Base-by-base conservation (phyloP, 2,329 filamentous ascomycete genomes). In the Magnaporthiopsis poae region DNA sequence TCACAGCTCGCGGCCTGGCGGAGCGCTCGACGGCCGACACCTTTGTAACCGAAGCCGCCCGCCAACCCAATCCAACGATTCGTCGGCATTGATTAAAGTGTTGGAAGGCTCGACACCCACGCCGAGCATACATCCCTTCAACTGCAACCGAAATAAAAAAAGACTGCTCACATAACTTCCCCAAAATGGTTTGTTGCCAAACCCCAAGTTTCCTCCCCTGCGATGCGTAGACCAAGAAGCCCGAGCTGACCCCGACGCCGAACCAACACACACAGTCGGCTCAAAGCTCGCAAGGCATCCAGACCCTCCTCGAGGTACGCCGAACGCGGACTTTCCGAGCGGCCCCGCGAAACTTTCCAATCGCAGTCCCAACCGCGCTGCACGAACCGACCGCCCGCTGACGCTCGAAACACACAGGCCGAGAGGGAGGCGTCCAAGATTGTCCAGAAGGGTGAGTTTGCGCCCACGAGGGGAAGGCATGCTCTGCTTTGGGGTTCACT, bases 361-460 rank as follows among this genome's bases (percentile, higher is more conserved):
- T 46, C 63, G 35, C 7, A 2, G 9, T 11, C 9, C 35, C 8
- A 8, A 15, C 39, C 46, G 46, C 46, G 7, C 21, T 56, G 8
- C 9, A 21, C 46, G 46, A 56, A 56, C 2, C 46, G 46, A 56
- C 9, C 3, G 46, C 46, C n/a, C 46, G 46, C 46, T 56, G 46
- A 56, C 46, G 62, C 60, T 29, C 12, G 46, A 18, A 21, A 46
- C 35, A 39, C 72, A 39, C 72, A 98, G 94, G 93, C 95, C 74
- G 95, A 99, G 86, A 90, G 92, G 80, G 94, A 98, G 80, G 95
- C 95, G 69, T 94, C 96, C 81, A 97, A 97, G 86, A 99, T 99
- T 78, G 93, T 99, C 67, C 94, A 98, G 80, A 92, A 95, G 86
- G 91, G 94, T 96, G 78, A 68, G 81, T 77, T 15, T 15, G n/a